phyloP scores from a whole-genome alignment of 169 alveolate genomes.

The Theileria equi region DNA sequence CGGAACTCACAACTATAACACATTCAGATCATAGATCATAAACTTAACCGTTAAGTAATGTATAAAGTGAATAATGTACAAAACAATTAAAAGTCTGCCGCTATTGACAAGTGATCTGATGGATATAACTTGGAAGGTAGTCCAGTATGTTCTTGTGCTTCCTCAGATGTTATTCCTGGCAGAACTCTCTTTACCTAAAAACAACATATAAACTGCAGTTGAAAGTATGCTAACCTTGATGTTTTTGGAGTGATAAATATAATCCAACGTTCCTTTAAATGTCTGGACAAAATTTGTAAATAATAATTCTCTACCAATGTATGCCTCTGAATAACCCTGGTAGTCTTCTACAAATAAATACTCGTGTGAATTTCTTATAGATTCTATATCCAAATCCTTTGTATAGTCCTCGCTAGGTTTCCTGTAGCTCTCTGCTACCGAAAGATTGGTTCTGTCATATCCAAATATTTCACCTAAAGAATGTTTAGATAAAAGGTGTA shows the following conservation, averaged over 20 bases:
- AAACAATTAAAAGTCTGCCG: constrained; percentile 53
- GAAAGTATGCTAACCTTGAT: constrained; percentile 19
- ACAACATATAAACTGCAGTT: background rate
- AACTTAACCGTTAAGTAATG: too few relatives aligned
- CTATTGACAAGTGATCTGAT: constrained; percentile 64
- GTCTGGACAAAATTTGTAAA: constrained; percentile 55
- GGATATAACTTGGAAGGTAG: constrained; percentile 62
- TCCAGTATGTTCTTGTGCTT: constrained; percentile 49
- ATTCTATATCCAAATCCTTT: background rate
- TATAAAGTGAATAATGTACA: too few relatives aligned
- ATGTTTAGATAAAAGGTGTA: constrained; percentile 11
- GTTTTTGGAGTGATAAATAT: constrained; percentile 50
- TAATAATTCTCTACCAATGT: constrained; percentile 21
- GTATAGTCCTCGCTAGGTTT: background rate
- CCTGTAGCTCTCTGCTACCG: background rate
- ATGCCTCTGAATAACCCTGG: constrained; percentile 44
- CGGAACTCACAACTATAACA: too few relatives aligned
- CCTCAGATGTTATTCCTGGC: constrained; percentile 56
- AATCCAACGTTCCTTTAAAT: constrained; percentile 61
- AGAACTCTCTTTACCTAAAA: constrained; percentile 50
- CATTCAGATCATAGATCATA: too few relatives aligned
- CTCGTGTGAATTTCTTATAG: too few relatives aligned
- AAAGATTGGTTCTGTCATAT: background rate
- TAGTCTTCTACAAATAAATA: constrained; percentile 21
- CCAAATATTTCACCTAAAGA: constrained; percentile 15